Percentiles rank a stretch among this genome's conserved stretches.
phyloP scores from a whole-genome alignment of 1,139 yeast species.

The Yamadazyma taylorii region DNA sequence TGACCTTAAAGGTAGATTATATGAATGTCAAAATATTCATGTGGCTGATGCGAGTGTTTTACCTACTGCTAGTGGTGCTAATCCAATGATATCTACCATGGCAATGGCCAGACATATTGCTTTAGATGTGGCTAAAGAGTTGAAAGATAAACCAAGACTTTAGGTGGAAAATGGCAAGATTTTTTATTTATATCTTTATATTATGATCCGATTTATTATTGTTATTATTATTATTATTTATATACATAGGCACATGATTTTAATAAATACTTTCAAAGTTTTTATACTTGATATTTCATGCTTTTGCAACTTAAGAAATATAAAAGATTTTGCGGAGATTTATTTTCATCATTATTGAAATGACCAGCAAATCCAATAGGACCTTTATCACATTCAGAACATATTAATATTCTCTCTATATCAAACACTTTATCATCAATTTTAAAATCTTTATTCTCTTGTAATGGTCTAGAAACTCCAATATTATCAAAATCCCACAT shows the following conservation, averaged over 20 bases:
- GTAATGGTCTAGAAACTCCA: constrained; percentile 60
- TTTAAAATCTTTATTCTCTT: constrained; percentile 17
- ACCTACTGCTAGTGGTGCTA: constrained; percentile 63
- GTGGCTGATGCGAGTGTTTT: constrained; percentile 59
- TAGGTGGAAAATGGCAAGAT: constrained; percentile 14
- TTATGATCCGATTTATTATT: not conserved
- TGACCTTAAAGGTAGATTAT: constrained; percentile 49
- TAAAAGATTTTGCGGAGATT: constrained; percentile 36
- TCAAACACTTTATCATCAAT: constrained; percentile 22
- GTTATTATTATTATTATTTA: constrained; percentile 2
- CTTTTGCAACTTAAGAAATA: constrained; percentile 48
- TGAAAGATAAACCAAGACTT: constrained; percentile 31
- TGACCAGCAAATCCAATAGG: constrained; percentile 69
- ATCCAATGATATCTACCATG: constrained; percentile 52
- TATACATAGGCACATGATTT: not conserved
- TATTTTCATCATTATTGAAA: constrained; percentile 23
- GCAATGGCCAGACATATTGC: constrained; percentile 41
- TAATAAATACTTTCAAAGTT: not conserved
- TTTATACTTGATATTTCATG: constrained; percentile 29
- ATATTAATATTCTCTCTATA: constrained; percentile 53
- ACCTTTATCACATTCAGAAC: constrained; percentile 76
- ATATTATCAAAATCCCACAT: constrained; percentile 79
- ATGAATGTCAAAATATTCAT: constrained; percentile 52
- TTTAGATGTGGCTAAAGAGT: constrained; percentile 34
- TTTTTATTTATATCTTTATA: not conserved